Percentiles rank a stretch among this genome's conserved stretches.
Conservation (phyloP, 495 filamentous ascomycete species). For the Hypoxylon lenormandii region DNA sequence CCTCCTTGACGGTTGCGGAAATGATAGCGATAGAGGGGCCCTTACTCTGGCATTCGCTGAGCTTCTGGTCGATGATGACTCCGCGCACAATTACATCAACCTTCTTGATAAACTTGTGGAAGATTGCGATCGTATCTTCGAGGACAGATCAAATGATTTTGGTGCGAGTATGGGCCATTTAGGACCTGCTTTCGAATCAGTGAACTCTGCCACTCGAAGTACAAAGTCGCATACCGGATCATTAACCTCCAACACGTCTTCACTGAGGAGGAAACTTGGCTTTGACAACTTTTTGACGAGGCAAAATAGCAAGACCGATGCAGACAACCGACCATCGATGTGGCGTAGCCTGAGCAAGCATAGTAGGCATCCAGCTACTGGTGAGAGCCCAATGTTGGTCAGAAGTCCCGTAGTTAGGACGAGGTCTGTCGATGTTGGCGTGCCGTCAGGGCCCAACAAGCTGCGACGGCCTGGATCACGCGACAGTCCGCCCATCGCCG, state of each 20-base stretch:
- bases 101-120: conserved; percentile 92
- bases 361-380: conserved; percentile 66
- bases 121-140: conserved; percentile 88
- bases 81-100: conserved; percentile 85
- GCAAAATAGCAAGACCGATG: conserved; percentile 78
- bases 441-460: conserved; percentile 60
- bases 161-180: conserved; percentile 52
- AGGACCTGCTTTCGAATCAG: conserved; percentile 58
- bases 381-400: conserved; percentile 67
- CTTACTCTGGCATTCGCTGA: conserved; percentile 92
- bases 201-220: conserved; percentile 59
- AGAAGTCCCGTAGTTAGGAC: conserved; percentile 77
- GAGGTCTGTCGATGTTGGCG: conserved; percentile 81
- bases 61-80: conserved; percentile 79
- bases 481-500: conserved; percentile 71
- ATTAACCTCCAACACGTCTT: conserved; percentile 77
- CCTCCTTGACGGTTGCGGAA: conserved; percentile 90
- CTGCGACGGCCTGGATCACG: conserved; percentile 73
- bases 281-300: conserved; percentile 75
- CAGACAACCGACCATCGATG: conserved; percentile 77
- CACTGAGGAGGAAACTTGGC: conserved; percentile 83
- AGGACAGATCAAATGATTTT: conserved; percentile 66
- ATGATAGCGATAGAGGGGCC: conserved; percentile 90
- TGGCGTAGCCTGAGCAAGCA: conserved; percentile 92
- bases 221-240: conserved; percentile 64